Evolutionary conservation across 495 filamentous ascomycete genomes (phyloP).

Genomic region (Lepidopterella palustris): DNA sequence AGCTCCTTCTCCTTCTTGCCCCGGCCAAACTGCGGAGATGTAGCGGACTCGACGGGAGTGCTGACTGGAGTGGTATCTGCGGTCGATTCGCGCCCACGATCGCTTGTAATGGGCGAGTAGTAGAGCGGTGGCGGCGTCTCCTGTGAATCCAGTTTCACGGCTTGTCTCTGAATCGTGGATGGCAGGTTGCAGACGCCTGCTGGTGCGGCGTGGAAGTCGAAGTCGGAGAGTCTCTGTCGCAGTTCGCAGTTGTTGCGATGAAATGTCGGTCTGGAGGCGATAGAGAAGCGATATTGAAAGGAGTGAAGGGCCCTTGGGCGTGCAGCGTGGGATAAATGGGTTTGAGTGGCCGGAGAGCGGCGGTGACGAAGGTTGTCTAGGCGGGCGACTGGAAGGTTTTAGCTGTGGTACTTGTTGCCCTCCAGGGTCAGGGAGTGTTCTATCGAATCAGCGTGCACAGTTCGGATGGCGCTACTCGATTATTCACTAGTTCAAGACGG

Average conservation of each 20-base stretch:
- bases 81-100: slow-evolving; percentile 30
- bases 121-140: slow-evolving; percentile 33
- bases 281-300: background rate
- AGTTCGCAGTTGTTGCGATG: background rate
- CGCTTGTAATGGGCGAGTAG: slow-evolving; percentile 28
- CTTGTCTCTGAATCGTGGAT: background rate
- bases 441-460: slow-evolving; percentile 6
- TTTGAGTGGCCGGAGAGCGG: background rate
- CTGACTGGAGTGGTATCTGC: slow-evolving; percentile 31
- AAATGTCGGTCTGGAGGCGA: background rate
- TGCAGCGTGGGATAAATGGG: background rate
- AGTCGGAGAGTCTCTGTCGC: background rate
- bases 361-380: background rate
- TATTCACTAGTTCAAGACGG: background rate
- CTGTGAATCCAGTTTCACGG: slow-evolving; percentile 31
- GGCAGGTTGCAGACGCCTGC: background rate
- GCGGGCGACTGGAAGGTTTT: background rate
- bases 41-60: slow-evolving; percentile 24
- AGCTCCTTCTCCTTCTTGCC: slow-evolving; percentile 31
- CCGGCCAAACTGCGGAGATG: slow-evolving; percentile 19
- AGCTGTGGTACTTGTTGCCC: slow-evolving; percentile 7
- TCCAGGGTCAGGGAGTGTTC: no score
- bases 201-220: background rate
- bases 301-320: background rate
- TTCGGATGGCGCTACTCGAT: slow-evolving; percentile 7